These are phyloP conservation scores for Monosporascus sp. DNA, from an alignment of 2,329 filamentous ascomycete genomes.

Conservation along the genomic window DNA sequence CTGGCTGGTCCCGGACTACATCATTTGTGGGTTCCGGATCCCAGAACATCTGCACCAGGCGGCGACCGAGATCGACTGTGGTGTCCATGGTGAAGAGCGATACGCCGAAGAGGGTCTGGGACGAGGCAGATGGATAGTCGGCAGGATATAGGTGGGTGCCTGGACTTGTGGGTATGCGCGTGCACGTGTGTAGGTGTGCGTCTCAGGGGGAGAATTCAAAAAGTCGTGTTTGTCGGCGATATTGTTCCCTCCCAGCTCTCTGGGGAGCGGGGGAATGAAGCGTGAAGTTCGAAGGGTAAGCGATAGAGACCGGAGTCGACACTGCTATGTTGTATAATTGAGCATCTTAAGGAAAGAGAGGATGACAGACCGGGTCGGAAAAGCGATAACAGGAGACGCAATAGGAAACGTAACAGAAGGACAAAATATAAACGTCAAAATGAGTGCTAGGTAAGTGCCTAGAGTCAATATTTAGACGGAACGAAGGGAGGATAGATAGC, in stretches of 20 bases:
- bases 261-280: neutral
- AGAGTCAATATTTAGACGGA: too few species aligned
- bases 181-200: neutral
- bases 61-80: constrained; percentile 69
- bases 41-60: constrained; percentile 87
- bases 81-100: constrained; percentile 22
- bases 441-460: too few species aligned
- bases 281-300: neutral
- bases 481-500: too few species aligned
- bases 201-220: neutral
- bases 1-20: constrained; percentile 56
- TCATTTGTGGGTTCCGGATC: constrained; percentile 85
- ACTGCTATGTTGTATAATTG: neutral
- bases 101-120: neutral
- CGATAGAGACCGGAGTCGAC: neutral
- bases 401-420: neutral
- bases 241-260: neutral
- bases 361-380: neutral
- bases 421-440: too few species aligned
- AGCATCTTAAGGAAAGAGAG: neutral
- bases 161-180: too few species aligned
- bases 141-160: neutral
- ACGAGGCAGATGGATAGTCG: neutral
- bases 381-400: too few species aligned
- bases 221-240: neutral